Evolutionary conservation across 225 moss, liverwort and hornwort genomes (phyloP).

Genomic region (Pseudoscleropodium purum): DNA sequence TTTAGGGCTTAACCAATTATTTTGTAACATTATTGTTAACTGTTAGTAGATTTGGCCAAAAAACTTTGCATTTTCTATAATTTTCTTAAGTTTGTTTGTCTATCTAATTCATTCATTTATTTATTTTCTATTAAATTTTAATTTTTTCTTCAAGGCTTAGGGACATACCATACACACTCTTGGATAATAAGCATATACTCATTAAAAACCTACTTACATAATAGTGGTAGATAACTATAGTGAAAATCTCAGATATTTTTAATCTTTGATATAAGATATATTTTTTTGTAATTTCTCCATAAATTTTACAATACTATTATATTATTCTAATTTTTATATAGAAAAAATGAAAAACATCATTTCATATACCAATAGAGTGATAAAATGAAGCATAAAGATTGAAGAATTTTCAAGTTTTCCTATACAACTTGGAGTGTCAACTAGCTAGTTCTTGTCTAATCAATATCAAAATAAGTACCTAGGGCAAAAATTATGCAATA

Average conservation of each 20-base stretch:
- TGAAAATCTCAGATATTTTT: background rate
- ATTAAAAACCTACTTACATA: background rate
- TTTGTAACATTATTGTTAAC: too few species aligned
- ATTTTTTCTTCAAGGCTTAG: background rate
- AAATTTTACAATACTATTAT: background rate
- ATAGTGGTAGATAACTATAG: fast-evolving
- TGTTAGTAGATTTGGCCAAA: background rate
- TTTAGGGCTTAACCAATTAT: too few species aligned
- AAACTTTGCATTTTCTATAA: background rate
- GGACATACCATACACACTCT: fast-evolving
- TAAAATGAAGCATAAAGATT: background rate
- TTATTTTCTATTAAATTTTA: background rate
- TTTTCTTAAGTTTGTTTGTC: background rate
- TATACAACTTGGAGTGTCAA: fast-evolving
- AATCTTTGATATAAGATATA: background rate
- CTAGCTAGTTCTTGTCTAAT: background rate
- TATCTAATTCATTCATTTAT: background rate
- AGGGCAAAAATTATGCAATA: fast-evolving
- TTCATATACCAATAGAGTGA: fast-evolving
- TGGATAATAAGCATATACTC: fast-evolving
- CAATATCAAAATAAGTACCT: background rate
- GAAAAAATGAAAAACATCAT: background rate
- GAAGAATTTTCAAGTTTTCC: background rate
- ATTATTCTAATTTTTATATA: background rate
- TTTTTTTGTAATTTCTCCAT: background rate